Percentiles rank a stretch among this genome's conserved stretches.
phyloP scores from a whole-genome alignment of 1,284 basidiomycete species.

The Malassezia equina region DNA sequence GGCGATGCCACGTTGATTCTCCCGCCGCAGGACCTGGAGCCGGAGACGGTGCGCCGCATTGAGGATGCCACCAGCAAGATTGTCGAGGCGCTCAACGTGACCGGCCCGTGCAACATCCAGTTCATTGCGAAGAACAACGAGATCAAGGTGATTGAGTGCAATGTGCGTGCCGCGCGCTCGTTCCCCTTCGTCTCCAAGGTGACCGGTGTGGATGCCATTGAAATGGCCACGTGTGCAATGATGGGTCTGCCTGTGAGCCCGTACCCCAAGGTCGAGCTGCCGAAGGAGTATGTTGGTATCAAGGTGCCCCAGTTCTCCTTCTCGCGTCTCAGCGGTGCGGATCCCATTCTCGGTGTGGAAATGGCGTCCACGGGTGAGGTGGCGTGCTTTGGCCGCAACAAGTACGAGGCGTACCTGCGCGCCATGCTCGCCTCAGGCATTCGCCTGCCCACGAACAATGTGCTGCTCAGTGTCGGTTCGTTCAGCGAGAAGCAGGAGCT shows the following conservation, averaged over 20 bases:
- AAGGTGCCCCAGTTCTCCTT: slow-evolving; percentile 99
- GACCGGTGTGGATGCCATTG: slow-evolving; percentile 90
- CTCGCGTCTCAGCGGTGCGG: slow-evolving; percentile 84
- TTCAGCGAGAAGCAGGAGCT: slow-evolving; percentile 97
- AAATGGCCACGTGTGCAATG: slow-evolving; percentile 98
- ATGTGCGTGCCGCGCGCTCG: slow-evolving; percentile 89
- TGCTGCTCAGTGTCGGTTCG: slow-evolving; percentile 84
- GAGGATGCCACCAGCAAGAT: slow-evolving; percentile 95
- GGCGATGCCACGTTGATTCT: slow-evolving; percentile 96
- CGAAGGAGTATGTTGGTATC: slow-evolving; percentile 87
- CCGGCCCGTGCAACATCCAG: slow-evolving; percentile 98
- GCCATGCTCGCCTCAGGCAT: slow-evolving; percentile 93
- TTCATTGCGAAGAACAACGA: slow-evolving; percentile 99
- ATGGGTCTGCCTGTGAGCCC: slow-evolving; percentile 75
- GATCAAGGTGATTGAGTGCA: slow-evolving; percentile 99
- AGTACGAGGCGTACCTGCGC: slow-evolving; percentile 97
- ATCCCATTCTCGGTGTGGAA: slow-evolving; percentile 96
- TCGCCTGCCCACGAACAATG: slow-evolving; percentile 85
- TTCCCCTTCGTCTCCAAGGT: slow-evolving; percentile 99
- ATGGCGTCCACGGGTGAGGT: slow-evolving; percentile 99
- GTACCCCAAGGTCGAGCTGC: slow-evolving; percentile 78
- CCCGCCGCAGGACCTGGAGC: slow-evolving; percentile 93
- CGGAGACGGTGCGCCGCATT: slow-evolving; percentile 86
- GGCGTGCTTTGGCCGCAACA: slow-evolving; percentile 92
- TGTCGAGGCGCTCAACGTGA: slow-evolving; percentile 85